Evolutionary conservation across 2,329 filamentous ascomycete species (phyloP).

Genomic region (Tympanopsis confertula): DNA sequence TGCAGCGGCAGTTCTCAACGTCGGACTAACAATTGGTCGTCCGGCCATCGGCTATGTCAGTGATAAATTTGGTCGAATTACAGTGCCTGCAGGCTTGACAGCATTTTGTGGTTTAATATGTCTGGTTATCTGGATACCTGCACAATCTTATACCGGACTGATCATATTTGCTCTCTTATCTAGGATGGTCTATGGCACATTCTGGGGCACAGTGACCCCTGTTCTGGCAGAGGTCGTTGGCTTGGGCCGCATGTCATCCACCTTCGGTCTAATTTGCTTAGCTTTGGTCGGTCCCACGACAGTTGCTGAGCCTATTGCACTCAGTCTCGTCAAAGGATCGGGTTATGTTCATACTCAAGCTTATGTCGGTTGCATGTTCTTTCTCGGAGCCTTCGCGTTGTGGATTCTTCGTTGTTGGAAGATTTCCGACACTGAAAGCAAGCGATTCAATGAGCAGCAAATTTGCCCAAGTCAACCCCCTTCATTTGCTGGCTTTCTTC

Average conservation of each 20-base stretch:
- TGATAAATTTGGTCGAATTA: constrained; percentile 47
- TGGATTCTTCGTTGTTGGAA: constrained; percentile 49
- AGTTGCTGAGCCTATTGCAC: constrained; percentile 31
- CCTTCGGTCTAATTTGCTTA: constrained; percentile 4
- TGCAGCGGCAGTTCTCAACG: constrained; percentile 43
- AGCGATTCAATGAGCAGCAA: background rate
- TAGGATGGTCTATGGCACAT: constrained; percentile 46
- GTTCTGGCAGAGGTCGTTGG: constrained; percentile 51
- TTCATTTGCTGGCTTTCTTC: too few relatives aligned
- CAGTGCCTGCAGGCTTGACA: constrained; percentile 44
- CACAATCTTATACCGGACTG: constrained; percentile 43
- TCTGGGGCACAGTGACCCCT: constrained; percentile 44
- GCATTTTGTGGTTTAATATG: constrained; percentile 43
- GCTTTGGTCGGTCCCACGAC: background rate
- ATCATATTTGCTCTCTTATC: constrained; percentile 46
- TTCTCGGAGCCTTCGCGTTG: constrained; percentile 37
- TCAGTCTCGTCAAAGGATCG: constrained; percentile 32
- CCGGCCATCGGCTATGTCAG: constrained; percentile 49
- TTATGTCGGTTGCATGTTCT: constrained; percentile 49
- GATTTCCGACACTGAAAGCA: constrained; percentile 36
- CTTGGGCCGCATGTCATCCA: constrained; percentile 37
- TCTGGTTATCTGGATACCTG: constrained; percentile 50
- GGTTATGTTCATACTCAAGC: constrained; percentile 46
- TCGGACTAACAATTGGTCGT: constrained; percentile 41
- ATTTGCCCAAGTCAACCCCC: too few relatives aligned